phyloP scores from a whole-genome alignment of 2,329 filamentous ascomycete species.

The Akanthomyces dipterigenus region DNA sequence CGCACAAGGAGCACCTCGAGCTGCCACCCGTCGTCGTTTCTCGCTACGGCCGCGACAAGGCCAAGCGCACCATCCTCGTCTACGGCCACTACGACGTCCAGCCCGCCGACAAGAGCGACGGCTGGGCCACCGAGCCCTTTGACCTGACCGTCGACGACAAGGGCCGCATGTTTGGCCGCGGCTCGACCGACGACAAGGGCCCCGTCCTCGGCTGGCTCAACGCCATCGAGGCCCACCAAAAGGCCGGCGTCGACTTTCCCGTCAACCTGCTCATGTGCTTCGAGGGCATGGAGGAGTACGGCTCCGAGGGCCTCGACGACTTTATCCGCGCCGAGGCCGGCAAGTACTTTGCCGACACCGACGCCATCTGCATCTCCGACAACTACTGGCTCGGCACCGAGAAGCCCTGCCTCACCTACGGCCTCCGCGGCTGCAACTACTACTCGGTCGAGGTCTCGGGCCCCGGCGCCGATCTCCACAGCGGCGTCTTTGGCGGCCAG shows the following conservation, averaged over 20 bases:
- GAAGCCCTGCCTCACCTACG: conserved; percentile 97
- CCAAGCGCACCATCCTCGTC: conserved; percentile 90
- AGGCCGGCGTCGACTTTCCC: conserved; percentile 87
- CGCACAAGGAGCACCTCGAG: conserved; percentile 80
- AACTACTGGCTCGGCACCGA: conserved; percentile 99
- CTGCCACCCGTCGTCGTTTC: conserved; percentile 89
- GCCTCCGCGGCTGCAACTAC: conserved; percentile 95
- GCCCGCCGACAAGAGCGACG: conserved; percentile 85
- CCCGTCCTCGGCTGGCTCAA: conserved; percentile 97
- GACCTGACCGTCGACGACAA: conserved; percentile 80
- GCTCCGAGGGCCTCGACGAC: conserved; percentile 91
- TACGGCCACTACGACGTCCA: conserved; percentile 99
- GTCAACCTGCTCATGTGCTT: conserved; percentile 99
- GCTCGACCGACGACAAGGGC: conserved; percentile 95
- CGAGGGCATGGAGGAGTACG: conserved; percentile 99
- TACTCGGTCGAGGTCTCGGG: conserved; percentile 88
- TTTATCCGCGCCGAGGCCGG: conserved; percentile 88
- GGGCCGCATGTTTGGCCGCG: conserved; percentile 92
- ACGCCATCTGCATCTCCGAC: conserved; percentile 96
- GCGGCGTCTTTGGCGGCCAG: conserved; percentile 92
- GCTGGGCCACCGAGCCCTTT: conserved; percentile 94
- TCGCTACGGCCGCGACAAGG: conserved; percentile 85
- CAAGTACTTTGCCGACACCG: conserved; percentile 90
- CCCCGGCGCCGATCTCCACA: conserved; percentile 89
- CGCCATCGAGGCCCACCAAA: conserved; percentile 94